Percentiles rank a stretch among this genome's conserved stretches.
Evolutionary conservation across 306 rosid species (phyloP).

Genomic region (Herpetospermum pedunculosum): DNA sequence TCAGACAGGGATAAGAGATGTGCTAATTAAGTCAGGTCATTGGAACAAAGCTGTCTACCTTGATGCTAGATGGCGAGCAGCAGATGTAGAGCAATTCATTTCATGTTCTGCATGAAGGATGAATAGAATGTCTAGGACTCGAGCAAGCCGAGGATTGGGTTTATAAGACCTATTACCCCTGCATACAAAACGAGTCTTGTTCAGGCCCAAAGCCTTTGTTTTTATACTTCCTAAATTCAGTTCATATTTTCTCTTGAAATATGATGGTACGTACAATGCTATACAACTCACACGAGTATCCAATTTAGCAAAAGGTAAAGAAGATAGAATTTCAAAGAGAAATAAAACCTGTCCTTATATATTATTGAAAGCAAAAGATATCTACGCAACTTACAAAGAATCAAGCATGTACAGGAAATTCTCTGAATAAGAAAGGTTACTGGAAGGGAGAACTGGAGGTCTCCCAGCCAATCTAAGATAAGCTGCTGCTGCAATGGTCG

Average conservation of each 20-base stretch:
- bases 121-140: conserved; percentile 77
- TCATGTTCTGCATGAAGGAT: conserved; percentile 87
- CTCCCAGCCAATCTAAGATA: conserved; percentile 79
- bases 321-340: neutral
- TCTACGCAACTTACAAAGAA: conserved; percentile 47
- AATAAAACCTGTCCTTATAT: neutral
- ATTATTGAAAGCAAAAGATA: neutral
- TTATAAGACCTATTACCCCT: conserved; percentile 70
- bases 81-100: conserved; percentile 90
- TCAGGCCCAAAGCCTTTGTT: neutral
- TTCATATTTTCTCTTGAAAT: neutral
- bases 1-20: neutral
- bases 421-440: conserved; percentile 65
- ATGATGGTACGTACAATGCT: neutral
- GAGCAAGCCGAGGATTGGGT: conserved; percentile 73
- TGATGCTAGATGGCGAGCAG: conserved; percentile 83
- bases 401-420: conserved; percentile 91
- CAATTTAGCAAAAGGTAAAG: neutral
- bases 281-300: neutral
- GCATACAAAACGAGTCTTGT: conserved; percentile 12
- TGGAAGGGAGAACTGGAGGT: conserved; percentile 83
- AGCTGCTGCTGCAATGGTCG: conserved; percentile 82
- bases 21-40: conserved; percentile 3
- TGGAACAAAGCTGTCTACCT: conserved; percentile 32
- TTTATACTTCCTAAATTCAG: neutral